Percentiles rank a stretch among this genome's conserved stretches.
These are phyloP conservation scores for Tuber microsphaerosporum DNA, from an alignment of 495 filamentous ascomycete species.

Conservation along the genomic window DNA sequence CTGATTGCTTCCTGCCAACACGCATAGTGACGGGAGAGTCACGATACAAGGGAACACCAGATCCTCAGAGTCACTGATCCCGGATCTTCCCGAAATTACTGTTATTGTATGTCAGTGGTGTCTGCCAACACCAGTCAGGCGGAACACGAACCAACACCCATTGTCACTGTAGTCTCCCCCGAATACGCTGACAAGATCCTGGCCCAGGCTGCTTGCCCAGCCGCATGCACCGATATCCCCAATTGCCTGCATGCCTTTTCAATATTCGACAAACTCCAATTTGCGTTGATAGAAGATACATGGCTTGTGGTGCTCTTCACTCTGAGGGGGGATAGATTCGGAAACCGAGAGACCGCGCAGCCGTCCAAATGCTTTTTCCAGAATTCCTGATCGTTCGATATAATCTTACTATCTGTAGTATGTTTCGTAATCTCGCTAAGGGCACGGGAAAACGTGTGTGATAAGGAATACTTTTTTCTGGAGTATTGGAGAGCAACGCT, in stretches of 20 bases:
- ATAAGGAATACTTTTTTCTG: conserved; percentile 27
- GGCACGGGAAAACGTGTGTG: conserved; percentile 42
- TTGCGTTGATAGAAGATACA: conserved; percentile 45
- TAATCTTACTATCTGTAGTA: conserved; percentile 14
- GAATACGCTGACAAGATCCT: conserved; percentile 62
- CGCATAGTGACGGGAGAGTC: conserved; percentile 59
- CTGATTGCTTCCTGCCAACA: conserved; percentile 48
- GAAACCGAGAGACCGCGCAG: conserved; percentile 57
- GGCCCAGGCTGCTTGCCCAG: conserved; percentile 68
- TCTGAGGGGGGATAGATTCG: conserved; percentile 58
- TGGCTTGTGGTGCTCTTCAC: conserved; percentile 43
- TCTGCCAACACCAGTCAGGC: background rate
- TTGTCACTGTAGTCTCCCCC: conserved; percentile 60
- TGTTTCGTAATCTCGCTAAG: conserved; percentile 51
- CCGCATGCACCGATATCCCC: conserved; percentile 63
- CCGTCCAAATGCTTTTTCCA: conserved; percentile 54
- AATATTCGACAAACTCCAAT: conserved; percentile 44
- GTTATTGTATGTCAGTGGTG: conserved; percentile 14
- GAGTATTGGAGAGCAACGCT: conserved; percentile 49
- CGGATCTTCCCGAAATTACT: conserved; percentile 58
- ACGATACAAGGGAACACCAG: conserved; percentile 65
- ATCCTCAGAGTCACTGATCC: conserved; percentile 48
- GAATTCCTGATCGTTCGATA: conserved; percentile 48
- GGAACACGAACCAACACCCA: conserved; percentile 53
- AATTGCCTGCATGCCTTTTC: conserved; percentile 49